Percentiles rank a stretch among this genome's conserved stretches.
phyloP scores from a whole-genome alignment of 768 basidiomycete genomes.

The Tulasnella sp. region DNA sequence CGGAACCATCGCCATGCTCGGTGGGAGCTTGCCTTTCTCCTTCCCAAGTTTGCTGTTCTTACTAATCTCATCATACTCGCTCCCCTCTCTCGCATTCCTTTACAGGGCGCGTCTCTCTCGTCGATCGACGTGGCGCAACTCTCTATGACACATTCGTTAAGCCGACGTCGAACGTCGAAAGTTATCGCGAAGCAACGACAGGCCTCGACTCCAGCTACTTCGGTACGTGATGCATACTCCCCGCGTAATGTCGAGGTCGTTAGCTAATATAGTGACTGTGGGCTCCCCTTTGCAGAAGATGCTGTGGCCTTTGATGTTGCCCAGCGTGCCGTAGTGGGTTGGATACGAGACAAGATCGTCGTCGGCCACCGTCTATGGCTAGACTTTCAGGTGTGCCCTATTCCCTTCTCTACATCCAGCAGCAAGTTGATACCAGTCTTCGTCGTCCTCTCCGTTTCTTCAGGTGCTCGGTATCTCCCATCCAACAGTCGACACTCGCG shows the following conservation, averaged over 20 bases:
- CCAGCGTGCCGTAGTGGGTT: constrained; percentile 55
- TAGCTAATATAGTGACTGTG: background rate
- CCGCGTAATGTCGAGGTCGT: background rate
- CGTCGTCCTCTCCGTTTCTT: background rate
- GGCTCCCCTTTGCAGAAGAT: constrained; percentile 34
- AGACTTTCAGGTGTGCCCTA: constrained; percentile 56
- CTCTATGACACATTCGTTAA: constrained; percentile 58
- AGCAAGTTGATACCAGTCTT: background rate
- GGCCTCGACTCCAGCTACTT: constrained; percentile 16
- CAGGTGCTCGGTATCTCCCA: constrained; percentile 24
- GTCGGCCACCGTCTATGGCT: constrained; percentile 76
- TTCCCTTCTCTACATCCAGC: background rate
- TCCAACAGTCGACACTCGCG: constrained; percentile 48
- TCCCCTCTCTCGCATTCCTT: background rate
- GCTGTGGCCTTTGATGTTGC: constrained; percentile 52
- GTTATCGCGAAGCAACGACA: constrained; percentile 21
- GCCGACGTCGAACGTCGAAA: constrained; percentile 40
- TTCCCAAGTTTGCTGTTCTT: background rate
- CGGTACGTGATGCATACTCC: background rate
- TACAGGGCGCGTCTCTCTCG: constrained; percentile 9
- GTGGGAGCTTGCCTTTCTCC: background rate
- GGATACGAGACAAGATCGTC: constrained; percentile 61
- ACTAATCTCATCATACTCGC: background rate
- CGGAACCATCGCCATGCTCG: constrained; percentile 19
- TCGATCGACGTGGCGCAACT: constrained; percentile 38